Base-by-base conservation (phyloP, 306 rosid genomes). In the Vachellia pachyceras region DNA sequence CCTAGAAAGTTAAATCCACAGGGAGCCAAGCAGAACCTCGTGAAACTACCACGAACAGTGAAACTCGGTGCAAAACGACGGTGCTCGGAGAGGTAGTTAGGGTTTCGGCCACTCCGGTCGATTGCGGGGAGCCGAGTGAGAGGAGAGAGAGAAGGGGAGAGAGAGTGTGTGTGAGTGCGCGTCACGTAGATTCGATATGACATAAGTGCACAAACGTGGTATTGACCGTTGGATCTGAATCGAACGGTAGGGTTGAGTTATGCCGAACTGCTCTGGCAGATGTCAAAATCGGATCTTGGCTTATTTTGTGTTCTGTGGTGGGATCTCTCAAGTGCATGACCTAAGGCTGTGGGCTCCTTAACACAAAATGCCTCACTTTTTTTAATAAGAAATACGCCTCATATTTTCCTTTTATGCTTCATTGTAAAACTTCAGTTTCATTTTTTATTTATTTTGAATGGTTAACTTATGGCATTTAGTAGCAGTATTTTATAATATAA, bases 181-280 rank as follows among this genome's bases (percentile, higher is more conserved):
- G 87, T 66, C 92, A 54, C 82, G 58, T 74, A 55, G 87, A 77
- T 76, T 80, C 78, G 65, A 81, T 76, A 87, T 70, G 88, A 76
- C 89, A 89, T 85, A 75, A 84, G 80, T 81, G 84, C 73, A 61
- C 80, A 77, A 81, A 85, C 84, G 84, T 40, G 5, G 35, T 65
- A 14, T 54, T 0, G 1, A 37, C 88, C 90, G 90, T 83, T 5
- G 0, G 88, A 87, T 87, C 41, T 12, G 6, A 47, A 85, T 87
- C 60, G 82, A 13, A 69, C 85, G 88, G 85, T 5, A 35, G 1
- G 0, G 46, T 45, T 64, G 20, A 10, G 45, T 81, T 63, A 5
- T 35, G 80, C 44, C 72, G 75, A 87, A 78, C 85, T 0, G 35
- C 17, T 72, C 46, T 45, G 44, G 6, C 58, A 79, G 73, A 76